Evolutionary conservation across 1,139 yeast species (phyloP).

Genomic region (Blastobotrys proliferans): DNA sequence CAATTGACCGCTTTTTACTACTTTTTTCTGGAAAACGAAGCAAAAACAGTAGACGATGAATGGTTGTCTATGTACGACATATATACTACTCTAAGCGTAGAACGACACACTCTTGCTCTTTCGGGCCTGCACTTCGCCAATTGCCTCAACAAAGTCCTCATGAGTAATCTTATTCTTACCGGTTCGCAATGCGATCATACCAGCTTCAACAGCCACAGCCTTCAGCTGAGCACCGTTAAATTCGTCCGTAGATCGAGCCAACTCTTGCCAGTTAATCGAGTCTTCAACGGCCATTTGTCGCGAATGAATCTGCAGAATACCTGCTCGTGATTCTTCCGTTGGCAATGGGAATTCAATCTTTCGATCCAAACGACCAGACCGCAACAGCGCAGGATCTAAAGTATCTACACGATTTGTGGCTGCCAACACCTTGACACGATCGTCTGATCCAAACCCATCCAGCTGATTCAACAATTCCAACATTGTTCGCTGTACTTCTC

Average conservation of each 20-base stretch:
- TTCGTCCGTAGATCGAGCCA: constrained; percentile 96
- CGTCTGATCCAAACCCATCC: constrained; percentile 98
- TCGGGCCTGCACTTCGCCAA: constrained; percentile 97
- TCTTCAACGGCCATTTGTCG: constrained; percentile 94
- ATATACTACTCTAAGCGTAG: constrained; percentile 83
- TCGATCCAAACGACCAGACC: constrained; percentile 97
- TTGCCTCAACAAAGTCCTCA: constrained; percentile 97
- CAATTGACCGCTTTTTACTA: too few species aligned
- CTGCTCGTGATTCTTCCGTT: constrained; percentile 94
- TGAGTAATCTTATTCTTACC: constrained; percentile 91
- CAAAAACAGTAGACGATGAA: too few species aligned
- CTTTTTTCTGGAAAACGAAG: too few species aligned
- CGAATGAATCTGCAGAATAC: constrained; percentile 93
- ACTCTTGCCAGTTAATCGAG: constrained; percentile 94
- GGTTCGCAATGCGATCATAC: constrained; percentile 97
- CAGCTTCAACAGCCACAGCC: constrained; percentile 98
- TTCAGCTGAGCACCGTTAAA: constrained; percentile 98
- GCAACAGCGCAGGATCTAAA: constrained; percentile 90
- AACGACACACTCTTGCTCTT: constrained; percentile 92
- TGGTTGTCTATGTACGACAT: too few species aligned
- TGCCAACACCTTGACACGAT: constrained; percentile 92
- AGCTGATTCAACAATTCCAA: constrained; percentile 92
- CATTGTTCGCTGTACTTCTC: constrained; percentile 99
- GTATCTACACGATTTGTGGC: constrained; percentile 99
- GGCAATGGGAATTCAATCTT: constrained; percentile 98